Evolutionary conservation across 2,329 filamentous ascomycete genomes (phyloP).

Genomic region (Fusarium nygamai): DNA sequence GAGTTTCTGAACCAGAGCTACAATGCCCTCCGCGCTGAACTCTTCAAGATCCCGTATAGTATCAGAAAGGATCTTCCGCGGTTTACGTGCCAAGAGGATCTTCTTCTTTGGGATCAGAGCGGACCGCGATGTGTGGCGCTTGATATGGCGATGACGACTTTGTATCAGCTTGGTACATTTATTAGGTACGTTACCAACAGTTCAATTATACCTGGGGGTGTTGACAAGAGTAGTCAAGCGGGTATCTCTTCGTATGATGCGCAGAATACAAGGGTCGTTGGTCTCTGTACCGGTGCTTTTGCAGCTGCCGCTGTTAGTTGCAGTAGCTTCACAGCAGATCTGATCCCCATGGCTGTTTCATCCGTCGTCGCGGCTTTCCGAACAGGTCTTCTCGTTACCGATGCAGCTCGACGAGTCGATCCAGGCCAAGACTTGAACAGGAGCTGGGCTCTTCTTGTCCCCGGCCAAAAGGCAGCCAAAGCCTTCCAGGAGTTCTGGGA

Average conservation of each 20-base stretch:
- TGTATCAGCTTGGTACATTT: constrained; percentile 33
- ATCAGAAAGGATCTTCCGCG: constrained; percentile 29
- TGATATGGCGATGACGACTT: constrained; percentile 36
- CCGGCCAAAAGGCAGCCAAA: constrained; percentile 6
- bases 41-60: constrained; percentile 23
- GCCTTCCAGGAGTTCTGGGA: constrained; percentile 7
- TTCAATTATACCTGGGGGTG: fast-evolving
- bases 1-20: constrained; percentile 32
- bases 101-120: constrained; percentile 28
- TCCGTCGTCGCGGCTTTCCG: constrained; percentile 28
- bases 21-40: constrained; percentile 25
- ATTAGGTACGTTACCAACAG: background rate
- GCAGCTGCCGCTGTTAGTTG: constrained; percentile 35
- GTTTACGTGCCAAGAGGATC: constrained; percentile 34
- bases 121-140: constrained; percentile 31
- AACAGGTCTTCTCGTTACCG: constrained; percentile 27
- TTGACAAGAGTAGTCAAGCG: constrained; percentile 2
- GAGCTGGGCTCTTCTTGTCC: constrained; percentile 34
- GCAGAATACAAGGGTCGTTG: constrained; percentile 23
- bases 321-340: constrained; percentile 30
- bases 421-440: constrained; percentile 3
- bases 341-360: constrained; percentile 27
- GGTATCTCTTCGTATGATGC: constrained; percentile 29
- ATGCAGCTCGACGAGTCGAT: constrained; percentile 19
- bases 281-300: constrained; percentile 36